These are phyloP conservation scores for Aspergillus bertholletiae DNA, from an alignment of 495 filamentous ascomycete species.

Conservation along the genomic window DNA sequence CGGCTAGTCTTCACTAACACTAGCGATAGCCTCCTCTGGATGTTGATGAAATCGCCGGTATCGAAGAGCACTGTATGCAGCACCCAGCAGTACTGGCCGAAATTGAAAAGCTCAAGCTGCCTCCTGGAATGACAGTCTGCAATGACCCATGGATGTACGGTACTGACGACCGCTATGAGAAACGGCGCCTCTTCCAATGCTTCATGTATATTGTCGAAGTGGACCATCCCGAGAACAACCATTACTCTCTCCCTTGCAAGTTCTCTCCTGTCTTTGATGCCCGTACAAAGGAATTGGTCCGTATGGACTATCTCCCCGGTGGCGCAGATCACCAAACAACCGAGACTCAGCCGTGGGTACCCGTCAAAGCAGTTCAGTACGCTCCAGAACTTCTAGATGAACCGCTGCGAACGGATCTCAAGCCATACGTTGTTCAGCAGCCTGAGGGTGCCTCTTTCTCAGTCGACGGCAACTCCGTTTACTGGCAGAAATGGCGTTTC, in stretches of 20 bases:
- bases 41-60: constrained; percentile 37
- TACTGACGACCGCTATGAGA: constrained; percentile 32
- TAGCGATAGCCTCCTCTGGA: constrained; percentile 34
- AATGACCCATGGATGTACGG: constrained; percentile 49
- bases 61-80: constrained; percentile 38
- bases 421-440: constrained; percentile 72
- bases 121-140: constrained; percentile 38
- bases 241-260: constrained; percentile 75
- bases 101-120: constrained; percentile 40
- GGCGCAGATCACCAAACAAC: constrained; percentile 26
- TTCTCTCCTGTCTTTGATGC: constrained; percentile 75
- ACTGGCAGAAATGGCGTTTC: constrained; percentile 70
- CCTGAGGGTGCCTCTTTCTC: constrained; percentile 73
- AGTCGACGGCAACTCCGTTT: constrained; percentile 44
- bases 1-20: constrained; percentile 4
- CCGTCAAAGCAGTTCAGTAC: constrained; percentile 54
- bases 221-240: constrained; percentile 53
- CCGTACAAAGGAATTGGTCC: constrained; percentile 57
- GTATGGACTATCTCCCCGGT: constrained; percentile 49
- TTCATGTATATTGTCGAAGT: constrained; percentile 42
- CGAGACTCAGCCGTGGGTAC: constrained; percentile 39
- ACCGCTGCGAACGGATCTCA: constrained; percentile 55
- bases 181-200: constrained; percentile 40
- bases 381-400: constrained; percentile 37
- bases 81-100: constrained; percentile 40